These are phyloP conservation scores for Dysphania ambrosioides DNA, from an alignment of 148 eudicot genomes.

Conservation along the genomic window DNA sequence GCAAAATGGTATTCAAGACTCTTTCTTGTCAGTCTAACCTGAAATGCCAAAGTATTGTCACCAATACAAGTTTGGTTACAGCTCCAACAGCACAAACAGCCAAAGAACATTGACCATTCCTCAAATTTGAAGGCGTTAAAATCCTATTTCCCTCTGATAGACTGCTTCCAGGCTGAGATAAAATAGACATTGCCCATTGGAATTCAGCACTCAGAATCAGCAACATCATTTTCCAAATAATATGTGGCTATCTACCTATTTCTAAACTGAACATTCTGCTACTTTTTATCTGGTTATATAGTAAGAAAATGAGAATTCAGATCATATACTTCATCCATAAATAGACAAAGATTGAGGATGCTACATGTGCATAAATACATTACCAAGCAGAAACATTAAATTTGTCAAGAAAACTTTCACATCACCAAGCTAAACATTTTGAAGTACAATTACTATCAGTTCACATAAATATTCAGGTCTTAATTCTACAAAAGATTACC, in stretches of 20 bases:
- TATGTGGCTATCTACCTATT: neutral
- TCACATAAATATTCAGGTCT: neutral
- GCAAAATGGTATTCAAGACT: neutral
- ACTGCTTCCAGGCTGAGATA: neutral
- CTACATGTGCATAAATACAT: neutral
- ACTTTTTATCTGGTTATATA: neutral
- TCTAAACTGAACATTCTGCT: neutral
- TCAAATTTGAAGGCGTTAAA: neutral
- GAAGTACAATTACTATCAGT: neutral
- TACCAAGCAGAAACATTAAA: neutral
- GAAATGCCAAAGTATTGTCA: neutral
- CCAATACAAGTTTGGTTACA: neutral
- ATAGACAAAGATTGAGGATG: neutral
- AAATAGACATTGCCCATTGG: neutral
- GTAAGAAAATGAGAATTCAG: neutral
- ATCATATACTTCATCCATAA: neutral
- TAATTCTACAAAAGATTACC: slow-evolving; percentile 22
- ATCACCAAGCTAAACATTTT: neutral
- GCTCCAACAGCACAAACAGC: slow-evolving; percentile 8
- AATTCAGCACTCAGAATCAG: neutral
- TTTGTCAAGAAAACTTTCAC: neutral
- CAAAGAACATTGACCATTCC: neutral
- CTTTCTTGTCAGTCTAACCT: neutral
- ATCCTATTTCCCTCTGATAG: neutral
- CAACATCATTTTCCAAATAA: neutral